Evolutionary conservation across 2,329 filamentous ascomycete genomes (phyloP), one percentile per base, ranked within the genome.

Genomic region (Phaeosphaeria sp.): DNA sequence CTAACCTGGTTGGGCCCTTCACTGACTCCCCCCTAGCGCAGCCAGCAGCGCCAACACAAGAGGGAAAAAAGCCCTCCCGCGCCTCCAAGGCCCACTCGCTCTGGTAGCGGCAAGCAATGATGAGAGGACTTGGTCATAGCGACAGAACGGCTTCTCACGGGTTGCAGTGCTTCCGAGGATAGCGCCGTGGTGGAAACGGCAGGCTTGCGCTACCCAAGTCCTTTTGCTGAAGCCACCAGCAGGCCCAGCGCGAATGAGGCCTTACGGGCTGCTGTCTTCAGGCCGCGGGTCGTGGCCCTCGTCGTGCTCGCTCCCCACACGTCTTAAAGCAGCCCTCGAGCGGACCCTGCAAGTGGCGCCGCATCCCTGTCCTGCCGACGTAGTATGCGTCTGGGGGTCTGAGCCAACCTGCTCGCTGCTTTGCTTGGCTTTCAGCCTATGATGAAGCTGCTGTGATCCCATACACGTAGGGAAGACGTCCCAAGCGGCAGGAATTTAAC

Each of bases 351-450:
- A 69, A 69, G 69, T 62, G 64, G 56, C 60, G 58, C 52, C 50
- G 36, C 46, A 54, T 49, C 62, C 69, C 65, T 70, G 68, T 58
- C 58, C 58, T 61, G 64, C 66, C 58, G 62, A 62, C 62, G 41
- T 43, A 62, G 63, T 72, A 72, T 56, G 65, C 60, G 64, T 62
- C 67, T 64, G 65, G 69, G 69, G 72, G 68, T 62, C 55, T 58
- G 58, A 68, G 67, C 71, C 68, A 72, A 55, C 68, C 63, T 71
- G 67, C 68, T 64, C 65, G 58, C 65, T 68, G 62, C 63, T 70
- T 48, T 60, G 63, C 72, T 74, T 76, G 72, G 71, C 72, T 54
- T 51, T 58, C 65, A 74, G 73, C 73, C 74, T 73, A 75, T 76
- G 72, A 76, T 77, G 74, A 66, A 67, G 62, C 65, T 71, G 64